Evolutionary conservation across 2,329 filamentous ascomycete genomes (phyloP).

Genomic region (Sporothrix dimorphospora): DNA sequence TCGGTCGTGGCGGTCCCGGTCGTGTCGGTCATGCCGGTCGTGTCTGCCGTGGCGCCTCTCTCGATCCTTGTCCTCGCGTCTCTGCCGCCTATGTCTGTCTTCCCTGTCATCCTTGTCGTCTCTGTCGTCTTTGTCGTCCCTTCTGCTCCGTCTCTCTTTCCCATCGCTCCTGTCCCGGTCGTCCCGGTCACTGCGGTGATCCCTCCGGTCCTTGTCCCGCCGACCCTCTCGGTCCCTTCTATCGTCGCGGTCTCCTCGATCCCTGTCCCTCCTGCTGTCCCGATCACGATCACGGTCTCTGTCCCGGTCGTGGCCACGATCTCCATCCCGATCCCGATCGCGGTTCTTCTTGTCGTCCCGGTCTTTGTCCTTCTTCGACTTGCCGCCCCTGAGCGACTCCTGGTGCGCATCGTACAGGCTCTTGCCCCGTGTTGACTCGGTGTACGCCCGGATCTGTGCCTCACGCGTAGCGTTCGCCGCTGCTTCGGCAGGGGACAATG

Average conservation of each 20-base stretch:
- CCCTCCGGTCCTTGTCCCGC: background rate
- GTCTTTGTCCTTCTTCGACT: conserved; percentile 26
- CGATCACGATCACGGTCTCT: background rate
- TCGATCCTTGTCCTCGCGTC: conserved; percentile 2
- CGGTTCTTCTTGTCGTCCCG: conserved; percentile 5
- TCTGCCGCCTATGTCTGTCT: conserved; percentile 12
- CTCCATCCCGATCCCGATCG: background rate
- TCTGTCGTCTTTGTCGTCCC: conserved; percentile 12
- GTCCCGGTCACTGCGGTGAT: conserved; percentile 2
- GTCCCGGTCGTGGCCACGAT: background rate
- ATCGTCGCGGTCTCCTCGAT: background rate
- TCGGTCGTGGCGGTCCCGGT: background rate
- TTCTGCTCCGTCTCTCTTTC: background rate
- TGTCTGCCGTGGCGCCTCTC: background rate
- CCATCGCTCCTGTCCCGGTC: conserved; percentile 13
- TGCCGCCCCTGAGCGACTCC: conserved; percentile 40
- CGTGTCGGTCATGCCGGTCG: background rate
- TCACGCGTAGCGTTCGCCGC: conserved; percentile 61
- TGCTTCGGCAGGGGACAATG: conserved; percentile 43
- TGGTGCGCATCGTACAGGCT: conserved; percentile 65
- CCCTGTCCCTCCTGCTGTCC: background rate
- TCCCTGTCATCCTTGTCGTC: background rate
- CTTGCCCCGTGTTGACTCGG: conserved; percentile 58
- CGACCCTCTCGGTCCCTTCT: background rate
- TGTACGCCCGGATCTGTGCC: conserved; percentile 51